Evolutionary conservation across 2,329 filamentous ascomycete genomes (phyloP), one percentile per base, ranked within the genome.

Genomic region (Calonectria honghensis): DNA sequence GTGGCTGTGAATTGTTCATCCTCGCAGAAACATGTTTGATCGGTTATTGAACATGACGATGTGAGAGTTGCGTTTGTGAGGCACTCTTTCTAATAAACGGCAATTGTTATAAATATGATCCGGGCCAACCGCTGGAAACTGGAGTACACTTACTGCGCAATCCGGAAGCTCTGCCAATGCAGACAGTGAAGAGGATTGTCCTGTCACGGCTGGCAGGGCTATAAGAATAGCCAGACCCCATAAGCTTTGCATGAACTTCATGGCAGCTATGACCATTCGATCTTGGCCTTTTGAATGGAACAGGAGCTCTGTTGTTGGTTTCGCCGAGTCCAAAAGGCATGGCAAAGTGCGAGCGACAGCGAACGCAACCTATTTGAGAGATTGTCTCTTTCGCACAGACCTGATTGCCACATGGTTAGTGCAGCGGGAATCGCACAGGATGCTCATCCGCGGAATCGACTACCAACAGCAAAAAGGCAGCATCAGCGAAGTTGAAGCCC

Each of bases 331-430:
- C 2, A 63, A 63, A 7, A 6, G 9, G 9, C 57, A 29, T 29
- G 24, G 57, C n/a, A 63, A 63, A 29, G 39, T 63, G 57, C 6
- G n/a, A 63, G 35, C 37, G 37, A 14, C 52, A 63, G 35, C 35
- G 24, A 45, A 41, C 11, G 57, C 35, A n/a, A 48, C n/a, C n/a
- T 63, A 63, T 63, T 63, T 63, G 57, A 63, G 57, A 63, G 57
- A 29, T 63, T 18, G 57, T 31, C 37, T 41, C 6, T 9, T 13
- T 41, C n/a, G 35, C 57, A 41, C 57, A 39, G 57, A 41, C 57
- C 57, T 6, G 37, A n/a, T 7, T 63, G 35, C 57, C 35, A 18
- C 35, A 41, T 37, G 35, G 32, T 14, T 37, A 5, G 20, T 63
- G 57, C 57, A 14, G 14, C 35, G 57, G 57, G 35, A 31, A 39